phyloP scores from a whole-genome alignment of 2,329 filamentous ascomycete species.

The Apiospora saccharicola region DNA sequence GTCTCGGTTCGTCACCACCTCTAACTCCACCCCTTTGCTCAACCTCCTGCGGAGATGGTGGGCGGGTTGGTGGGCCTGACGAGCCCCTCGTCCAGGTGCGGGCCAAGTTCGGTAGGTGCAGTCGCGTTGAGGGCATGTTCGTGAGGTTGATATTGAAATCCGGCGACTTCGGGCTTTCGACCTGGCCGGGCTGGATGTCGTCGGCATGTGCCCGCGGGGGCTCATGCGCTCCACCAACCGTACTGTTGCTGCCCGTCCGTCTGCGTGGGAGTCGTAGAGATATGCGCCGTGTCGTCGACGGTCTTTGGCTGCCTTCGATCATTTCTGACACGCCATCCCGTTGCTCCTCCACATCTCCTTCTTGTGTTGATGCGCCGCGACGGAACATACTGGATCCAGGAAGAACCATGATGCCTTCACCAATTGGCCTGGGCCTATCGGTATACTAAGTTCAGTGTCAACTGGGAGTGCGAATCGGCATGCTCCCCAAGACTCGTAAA shows the following conservation, averaged over 20 bases:
- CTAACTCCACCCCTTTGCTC: slow-evolving; percentile 22
- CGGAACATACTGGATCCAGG: slow-evolving; percentile 25
- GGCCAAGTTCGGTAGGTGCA: slow-evolving; percentile 51
- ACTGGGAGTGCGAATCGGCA: not conserved
- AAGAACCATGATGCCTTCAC: slow-evolving; percentile 25
- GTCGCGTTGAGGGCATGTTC: slow-evolving; percentile 49
- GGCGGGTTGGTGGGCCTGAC: slow-evolving; percentile 30
- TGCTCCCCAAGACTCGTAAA: not conserved
- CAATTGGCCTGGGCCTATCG: slow-evolving; percentile 11
- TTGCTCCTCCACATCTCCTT: slow-evolving; percentile 22
- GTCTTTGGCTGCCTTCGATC: not conserved
- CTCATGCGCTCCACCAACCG: not conserved
- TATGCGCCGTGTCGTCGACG: not conserved
- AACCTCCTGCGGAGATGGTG: slow-evolving; percentile 25
- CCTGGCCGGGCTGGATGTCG: slow-evolving; percentile 33
- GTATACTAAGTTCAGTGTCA: slow-evolving; percentile 2
- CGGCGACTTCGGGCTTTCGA: slow-evolving; percentile 57
- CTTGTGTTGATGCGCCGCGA: slow-evolving; percentile 6
- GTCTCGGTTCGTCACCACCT: slow-evolving; percentile 22
- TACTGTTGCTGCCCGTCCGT: not conserved
- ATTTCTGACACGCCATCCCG: slow-evolving; percentile 2
- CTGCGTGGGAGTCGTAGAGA: slow-evolving; percentile 10
- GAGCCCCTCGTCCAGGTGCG: slow-evolving; percentile 47
- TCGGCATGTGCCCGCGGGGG: slow-evolving; percentile 22
- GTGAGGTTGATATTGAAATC: slow-evolving; percentile 47